A percentile compares a stretch with the other conserved stretches of the same genome.
Conservation (phyloP, 495 filamentous ascomycete genomes). For the Penicillium waksmanii region DNA sequence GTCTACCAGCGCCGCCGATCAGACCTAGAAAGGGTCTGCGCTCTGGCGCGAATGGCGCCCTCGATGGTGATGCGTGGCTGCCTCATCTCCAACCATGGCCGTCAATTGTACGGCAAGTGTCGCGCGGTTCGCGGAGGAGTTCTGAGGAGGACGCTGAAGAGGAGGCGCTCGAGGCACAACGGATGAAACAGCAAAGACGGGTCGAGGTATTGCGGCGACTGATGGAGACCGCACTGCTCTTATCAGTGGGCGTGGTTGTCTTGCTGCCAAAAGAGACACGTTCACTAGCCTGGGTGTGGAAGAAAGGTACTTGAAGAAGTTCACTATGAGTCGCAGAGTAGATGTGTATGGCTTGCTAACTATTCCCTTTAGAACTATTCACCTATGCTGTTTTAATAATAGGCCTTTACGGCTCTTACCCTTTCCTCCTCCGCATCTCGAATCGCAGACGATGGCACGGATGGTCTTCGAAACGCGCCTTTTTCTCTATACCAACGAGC, state of each 20-base stretch:
- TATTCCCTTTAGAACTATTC: conserved; percentile 49
- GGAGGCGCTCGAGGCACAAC: conserved; percentile 31
- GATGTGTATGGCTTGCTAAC: conserved; percentile 8
- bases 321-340: neutral
- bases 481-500: conserved; percentile 62
- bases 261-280: conserved; percentile 37
- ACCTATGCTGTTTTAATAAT: conserved; percentile 44
- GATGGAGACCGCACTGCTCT: conserved; percentile 47
- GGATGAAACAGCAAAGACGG: conserved; percentile 37
- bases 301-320: conserved; percentile 36
- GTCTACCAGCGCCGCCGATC: conserved; percentile 73
- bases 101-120: conserved; percentile 37
- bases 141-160: conserved; percentile 42
- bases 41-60: conserved; percentile 50
- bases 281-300: conserved; percentile 45
- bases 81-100: conserved; percentile 42
- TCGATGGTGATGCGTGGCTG: conserved; percentile 40
- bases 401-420: conserved; percentile 52
- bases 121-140: conserved; percentile 41
- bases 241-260: conserved; percentile 49
- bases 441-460: conserved; percentile 31
- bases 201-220: conserved; percentile 50
- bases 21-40: conserved; percentile 75
- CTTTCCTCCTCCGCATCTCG: conserved; percentile 37
- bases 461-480: conserved; percentile 33